Percentiles rank a stretch among this genome's conserved stretches.
Evolutionary conservation across 2,329 filamentous ascomycete species (phyloP).

Genomic region (Exserohilum turcica): DNA sequence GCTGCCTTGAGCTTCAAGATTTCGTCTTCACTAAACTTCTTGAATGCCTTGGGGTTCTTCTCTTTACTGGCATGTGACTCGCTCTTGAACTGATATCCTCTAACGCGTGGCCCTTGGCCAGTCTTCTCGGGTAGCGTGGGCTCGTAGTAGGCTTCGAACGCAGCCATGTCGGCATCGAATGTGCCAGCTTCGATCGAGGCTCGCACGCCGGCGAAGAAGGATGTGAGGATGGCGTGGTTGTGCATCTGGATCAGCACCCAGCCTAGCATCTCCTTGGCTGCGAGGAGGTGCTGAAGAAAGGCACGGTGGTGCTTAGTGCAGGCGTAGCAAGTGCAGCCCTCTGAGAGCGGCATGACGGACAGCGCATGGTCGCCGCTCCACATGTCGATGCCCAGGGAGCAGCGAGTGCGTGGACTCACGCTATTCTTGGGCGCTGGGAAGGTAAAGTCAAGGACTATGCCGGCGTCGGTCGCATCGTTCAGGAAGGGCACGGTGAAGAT

Average conservation of each 20-base stretch:
- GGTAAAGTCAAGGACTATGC: conserved; percentile 78
- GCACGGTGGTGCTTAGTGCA: conserved; percentile 85
- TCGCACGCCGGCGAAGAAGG: conserved; percentile 76
- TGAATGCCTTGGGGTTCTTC: conserved; percentile 42
- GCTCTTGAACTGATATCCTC: conserved; percentile 44
- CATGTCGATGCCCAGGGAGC: conserved; percentile 74
- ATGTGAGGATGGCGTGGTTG: conserved; percentile 74
- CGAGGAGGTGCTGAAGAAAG: conserved; percentile 84
- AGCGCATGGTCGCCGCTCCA: conserved; percentile 67
- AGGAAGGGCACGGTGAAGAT: conserved; percentile 79
- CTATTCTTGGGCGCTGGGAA: conserved; percentile 61
- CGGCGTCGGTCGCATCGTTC: conserved; percentile 75
- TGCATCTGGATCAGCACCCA: conserved; percentile 94
- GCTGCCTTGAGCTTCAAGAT: conserved; percentile 34
- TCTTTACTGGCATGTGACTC: conserved; percentile 35
- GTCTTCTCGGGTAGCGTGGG: conserved; percentile 72
- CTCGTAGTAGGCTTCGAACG: conserved; percentile 73
- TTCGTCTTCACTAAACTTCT: conserved; percentile 32
- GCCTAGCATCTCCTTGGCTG: conserved; percentile 93
- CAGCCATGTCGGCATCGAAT: conserved; percentile 60
- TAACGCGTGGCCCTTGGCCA: conserved; percentile 70
- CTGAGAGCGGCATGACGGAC: conserved; percentile 65
- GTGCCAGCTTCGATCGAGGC: conserved; percentile 62
- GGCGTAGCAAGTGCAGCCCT: conserved; percentile 76
- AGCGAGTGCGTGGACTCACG: conserved; percentile 15